Evolutionary conservation across 177 flowering plant species (phyloP).

Genomic region (Tripterygium wilfordii): DNA sequence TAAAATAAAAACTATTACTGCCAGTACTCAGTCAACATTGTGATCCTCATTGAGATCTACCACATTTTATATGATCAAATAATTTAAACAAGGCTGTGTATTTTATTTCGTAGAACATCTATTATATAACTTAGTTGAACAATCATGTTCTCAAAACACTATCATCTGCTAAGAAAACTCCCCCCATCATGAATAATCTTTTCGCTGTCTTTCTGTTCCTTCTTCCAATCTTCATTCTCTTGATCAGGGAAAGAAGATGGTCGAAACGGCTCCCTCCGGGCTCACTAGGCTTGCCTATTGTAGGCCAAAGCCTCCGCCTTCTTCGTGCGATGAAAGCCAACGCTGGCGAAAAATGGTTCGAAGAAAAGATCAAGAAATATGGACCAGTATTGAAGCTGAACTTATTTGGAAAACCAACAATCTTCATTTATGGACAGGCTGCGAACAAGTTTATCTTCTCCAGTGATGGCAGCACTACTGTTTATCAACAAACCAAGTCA

Average conservation of each 20-base stretch:
- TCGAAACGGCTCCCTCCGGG: constrained; percentile 46
- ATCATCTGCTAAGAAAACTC: no score
- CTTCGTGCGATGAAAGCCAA: constrained; percentile 35
- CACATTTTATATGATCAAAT: no score
- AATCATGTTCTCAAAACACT: no score
- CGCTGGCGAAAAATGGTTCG: constrained; percentile 43
- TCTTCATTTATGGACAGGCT: constrained; percentile 41
- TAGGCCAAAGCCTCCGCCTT: constrained; percentile 44
- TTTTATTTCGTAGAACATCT: no score
- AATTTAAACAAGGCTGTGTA: no score
- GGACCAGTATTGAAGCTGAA: constrained; percentile 48
- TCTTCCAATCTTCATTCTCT: constrained; percentile 1
- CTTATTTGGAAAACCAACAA: constrained; percentile 45
- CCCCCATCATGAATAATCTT: no score
- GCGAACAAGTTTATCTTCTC: constrained; percentile 51
- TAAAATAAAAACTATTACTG: no score
- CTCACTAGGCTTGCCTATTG: constrained; percentile 43
- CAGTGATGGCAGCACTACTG: constrained; percentile 19
- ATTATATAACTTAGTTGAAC: no score
- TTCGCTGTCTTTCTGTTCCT: neutral
- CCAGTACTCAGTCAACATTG: no score
- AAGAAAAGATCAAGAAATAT: constrained; percentile 30
- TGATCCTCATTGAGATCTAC: no score
- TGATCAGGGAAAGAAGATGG: constrained; percentile 1
- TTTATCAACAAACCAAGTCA: constrained; percentile 30